Percentiles rank a stretch among this genome's conserved stretches.
phyloP scores from a whole-genome alignment of 2,329 filamentous ascomycete species.

The Phialophora verrucosa region DNA sequence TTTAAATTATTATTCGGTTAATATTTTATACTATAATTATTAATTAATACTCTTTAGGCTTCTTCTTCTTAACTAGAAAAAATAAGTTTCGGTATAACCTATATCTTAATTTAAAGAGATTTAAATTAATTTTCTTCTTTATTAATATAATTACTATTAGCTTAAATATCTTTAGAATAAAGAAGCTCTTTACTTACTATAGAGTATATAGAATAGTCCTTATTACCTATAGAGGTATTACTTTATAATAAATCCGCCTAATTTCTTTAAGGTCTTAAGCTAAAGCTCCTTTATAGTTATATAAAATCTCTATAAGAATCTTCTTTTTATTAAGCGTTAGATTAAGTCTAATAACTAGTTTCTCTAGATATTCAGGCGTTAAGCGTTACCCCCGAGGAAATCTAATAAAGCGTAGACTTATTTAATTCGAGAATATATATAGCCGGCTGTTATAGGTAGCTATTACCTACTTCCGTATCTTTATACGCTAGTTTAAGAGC shows the following conservation, averaged over 20 bases:
- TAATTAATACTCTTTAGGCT: not conserved
- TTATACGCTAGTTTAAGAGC: too few relatives aligned
- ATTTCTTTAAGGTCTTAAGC: slow-evolving; percentile 4
- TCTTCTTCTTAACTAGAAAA: slow-evolving; percentile 11
- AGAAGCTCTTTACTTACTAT: slow-evolving; percentile 10
- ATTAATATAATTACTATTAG: too few relatives aligned
- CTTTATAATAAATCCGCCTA: not conserved
- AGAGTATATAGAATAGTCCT: not conserved
- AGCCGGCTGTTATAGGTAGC: too few relatives aligned
- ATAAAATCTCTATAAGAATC: slow-evolving; percentile 5
- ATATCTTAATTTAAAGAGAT: not conserved
- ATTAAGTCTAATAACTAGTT: not conserved
- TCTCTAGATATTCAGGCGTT: not conserved
- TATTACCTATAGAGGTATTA: slow-evolving; percentile 4
- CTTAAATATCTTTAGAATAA: not conserved
- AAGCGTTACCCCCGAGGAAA: too few relatives aligned
- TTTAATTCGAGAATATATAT: too few relatives aligned
- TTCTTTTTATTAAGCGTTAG: not conserved
- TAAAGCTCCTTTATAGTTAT: not conserved
- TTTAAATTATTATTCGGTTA: too few relatives aligned
- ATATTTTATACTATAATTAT: slow-evolving; percentile 4
- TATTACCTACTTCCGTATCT: too few relatives aligned
- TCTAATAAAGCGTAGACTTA: too few relatives aligned
- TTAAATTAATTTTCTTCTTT: not conserved
- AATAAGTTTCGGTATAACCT: not conserved